Conservation (phyloP, 2,329 filamentous ascomycete genomes). For the Fusarium redolens region DNA sequence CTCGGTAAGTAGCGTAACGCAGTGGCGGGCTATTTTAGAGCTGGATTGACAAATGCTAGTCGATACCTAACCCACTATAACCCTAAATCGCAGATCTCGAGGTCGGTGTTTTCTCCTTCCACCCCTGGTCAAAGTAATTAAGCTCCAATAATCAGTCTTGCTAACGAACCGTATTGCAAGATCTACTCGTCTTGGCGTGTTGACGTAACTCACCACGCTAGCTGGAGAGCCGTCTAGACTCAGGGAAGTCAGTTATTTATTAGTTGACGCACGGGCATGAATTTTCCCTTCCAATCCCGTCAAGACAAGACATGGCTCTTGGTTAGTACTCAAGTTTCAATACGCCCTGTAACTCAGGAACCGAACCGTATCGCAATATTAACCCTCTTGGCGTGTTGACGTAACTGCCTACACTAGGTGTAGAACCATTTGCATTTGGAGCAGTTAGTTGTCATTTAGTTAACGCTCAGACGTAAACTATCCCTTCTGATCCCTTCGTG, state of each 20-base stretch:
- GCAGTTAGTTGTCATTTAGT: not conserved
- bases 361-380: too few relatives aligned
- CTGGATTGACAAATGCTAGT: too few relatives aligned
- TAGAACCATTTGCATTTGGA: too few relatives aligned
- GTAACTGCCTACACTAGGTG: not conserved
- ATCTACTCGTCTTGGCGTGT: not conserved
- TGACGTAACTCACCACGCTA: not conserved
- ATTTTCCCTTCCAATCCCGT: not conserved
- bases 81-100: too few relatives aligned
- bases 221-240: too few relatives aligned
- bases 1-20: not conserved
- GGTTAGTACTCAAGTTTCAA: accelerated
- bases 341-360: not conserved
- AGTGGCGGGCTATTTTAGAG: not conserved
- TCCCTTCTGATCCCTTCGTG: not conserved
- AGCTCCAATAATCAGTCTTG: not conserved
- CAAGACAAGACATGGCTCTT: not conserved
- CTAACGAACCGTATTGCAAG: not conserved
- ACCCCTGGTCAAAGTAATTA: not conserved
- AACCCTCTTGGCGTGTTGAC: not conserved
- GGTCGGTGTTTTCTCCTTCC: too few relatives aligned
- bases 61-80: too few relatives aligned
- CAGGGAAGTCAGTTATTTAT: not conserved
- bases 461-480: accelerated
- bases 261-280: not conserved